These are phyloP conservation scores for Phytophthora meadii DNA, from an alignment of 352 stramenopile genomes.

Conservation along the genomic window DNA sequence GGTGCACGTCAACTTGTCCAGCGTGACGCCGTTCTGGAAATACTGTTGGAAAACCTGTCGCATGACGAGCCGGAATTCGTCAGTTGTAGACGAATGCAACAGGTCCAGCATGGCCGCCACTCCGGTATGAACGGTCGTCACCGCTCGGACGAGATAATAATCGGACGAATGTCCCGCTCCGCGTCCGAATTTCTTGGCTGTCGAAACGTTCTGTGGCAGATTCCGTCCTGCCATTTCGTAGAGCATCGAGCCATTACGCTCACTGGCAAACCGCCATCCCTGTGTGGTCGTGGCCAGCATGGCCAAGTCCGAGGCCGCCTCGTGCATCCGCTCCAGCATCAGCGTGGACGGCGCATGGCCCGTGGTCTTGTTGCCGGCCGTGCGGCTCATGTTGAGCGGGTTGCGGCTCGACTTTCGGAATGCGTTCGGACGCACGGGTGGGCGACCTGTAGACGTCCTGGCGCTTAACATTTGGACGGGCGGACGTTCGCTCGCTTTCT, in stretches of 20 bases:
- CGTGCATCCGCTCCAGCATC: slow-evolving; percentile 69
- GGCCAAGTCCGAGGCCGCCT: slow-evolving; percentile 63
- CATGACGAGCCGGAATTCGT: slow-evolving; percentile 61
- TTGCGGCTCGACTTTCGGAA: slow-evolving; percentile 54
- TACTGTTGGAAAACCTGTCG: slow-evolving; percentile 67
- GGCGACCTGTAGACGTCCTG: slow-evolving; percentile 19
- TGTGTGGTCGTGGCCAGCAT: slow-evolving; percentile 50
- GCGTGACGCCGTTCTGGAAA: slow-evolving; percentile 53
- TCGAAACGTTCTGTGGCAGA: slow-evolving; percentile 49
- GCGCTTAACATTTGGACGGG: slow-evolving; percentile 42
- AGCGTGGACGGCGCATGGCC: slow-evolving; percentile 61
- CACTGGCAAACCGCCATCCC: slow-evolving; percentile 58
- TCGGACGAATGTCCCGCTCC: slow-evolving; percentile 59
- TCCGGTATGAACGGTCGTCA: slow-evolving; percentile 59
- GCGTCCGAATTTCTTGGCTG: slow-evolving; percentile 54
- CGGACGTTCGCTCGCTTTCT: slow-evolving; percentile 35
- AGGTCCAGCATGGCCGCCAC: slow-evolving; percentile 57
- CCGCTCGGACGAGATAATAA: slow-evolving; percentile 71
- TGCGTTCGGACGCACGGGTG: slow-evolving; percentile 22
- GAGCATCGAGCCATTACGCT: slow-evolving; percentile 60
- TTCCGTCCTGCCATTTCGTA: slow-evolving; percentile 69
- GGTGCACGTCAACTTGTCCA: slow-evolving; percentile 72
- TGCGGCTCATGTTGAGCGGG: slow-evolving; percentile 57
- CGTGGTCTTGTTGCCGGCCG: slow-evolving; percentile 53
- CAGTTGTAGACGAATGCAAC: slow-evolving; percentile 51